Percentiles rank a stretch among this genome's conserved stretches.
Evolutionary conservation across 2,329 filamentous ascomycete genomes (phyloP).

Genomic region (Fusarium illudens): DNA sequence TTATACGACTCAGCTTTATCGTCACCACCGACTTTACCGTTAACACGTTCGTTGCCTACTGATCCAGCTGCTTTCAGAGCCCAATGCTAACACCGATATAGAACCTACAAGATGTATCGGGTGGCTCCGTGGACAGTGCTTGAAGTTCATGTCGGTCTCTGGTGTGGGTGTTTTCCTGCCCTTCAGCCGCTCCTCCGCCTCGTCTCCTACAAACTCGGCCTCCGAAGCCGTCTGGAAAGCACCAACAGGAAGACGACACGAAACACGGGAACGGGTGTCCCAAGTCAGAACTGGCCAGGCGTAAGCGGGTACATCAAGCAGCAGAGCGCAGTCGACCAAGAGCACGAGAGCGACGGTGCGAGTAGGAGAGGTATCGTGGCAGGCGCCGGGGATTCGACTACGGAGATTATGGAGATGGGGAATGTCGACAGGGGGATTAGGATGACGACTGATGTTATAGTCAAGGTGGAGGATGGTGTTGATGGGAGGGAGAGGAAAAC

Average conservation of each 20-base stretch:
- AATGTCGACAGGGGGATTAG: conserved; percentile 27
- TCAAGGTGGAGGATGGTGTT: conserved; percentile 30
- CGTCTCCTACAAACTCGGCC: conserved; percentile 25
- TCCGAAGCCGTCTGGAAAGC: conserved; percentile 23
- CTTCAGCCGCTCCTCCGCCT: conserved; percentile 50
- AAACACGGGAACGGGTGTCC: conserved; percentile 12
- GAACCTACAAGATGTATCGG: conserved; percentile 50
- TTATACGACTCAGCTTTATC: conserved; percentile 49
- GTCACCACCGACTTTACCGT: conserved; percentile 40
- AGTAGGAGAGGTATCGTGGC: conserved; percentile 11
- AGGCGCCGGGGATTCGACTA: conserved; percentile 19
- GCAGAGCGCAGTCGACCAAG: conserved; percentile 13
- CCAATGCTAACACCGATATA: conserved; percentile 6
- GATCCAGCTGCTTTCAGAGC: background rate
- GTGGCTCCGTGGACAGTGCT: conserved; percentile 51
- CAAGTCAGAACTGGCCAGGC: conserved; percentile 21
- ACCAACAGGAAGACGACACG: conserved; percentile 32
- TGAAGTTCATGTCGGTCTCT: conserved; percentile 53
- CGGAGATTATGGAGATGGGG: conserved; percentile 24
- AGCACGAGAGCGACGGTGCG: background rate
- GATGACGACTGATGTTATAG: conserved; percentile 36
- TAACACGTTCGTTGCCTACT: conserved; percentile 44
- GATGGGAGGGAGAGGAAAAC: conserved; percentile 24
- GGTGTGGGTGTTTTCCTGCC: conserved; percentile 53
- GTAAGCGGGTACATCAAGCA: conserved; percentile 26